A percentile compares a stretch with the other conserved stretches of the same genome.
phyloP scores from a whole-genome alignment of 78 protist genomes.

The Speleostelium caveatum region DNA sequence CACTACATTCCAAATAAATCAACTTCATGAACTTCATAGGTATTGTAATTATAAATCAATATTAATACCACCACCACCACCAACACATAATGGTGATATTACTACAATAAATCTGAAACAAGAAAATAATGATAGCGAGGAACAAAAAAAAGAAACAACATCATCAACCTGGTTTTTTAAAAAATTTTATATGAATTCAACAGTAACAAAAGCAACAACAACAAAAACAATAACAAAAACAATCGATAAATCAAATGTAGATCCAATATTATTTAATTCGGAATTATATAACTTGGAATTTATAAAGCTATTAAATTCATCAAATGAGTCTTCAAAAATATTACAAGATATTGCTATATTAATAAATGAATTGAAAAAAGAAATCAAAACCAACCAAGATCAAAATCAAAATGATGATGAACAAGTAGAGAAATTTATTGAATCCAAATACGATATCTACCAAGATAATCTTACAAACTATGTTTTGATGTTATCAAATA shows the following conservation, averaged over 20 bases:
- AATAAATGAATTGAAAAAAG: background rate
- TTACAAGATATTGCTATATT: background rate
- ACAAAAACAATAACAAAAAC: constrained; percentile 4
- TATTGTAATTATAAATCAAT: constrained; percentile 8
- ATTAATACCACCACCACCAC: background rate
- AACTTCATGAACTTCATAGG: constrained; percentile 37
- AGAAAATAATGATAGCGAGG: background rate
- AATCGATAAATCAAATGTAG: background rate
- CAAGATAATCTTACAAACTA: constrained; percentile 8
- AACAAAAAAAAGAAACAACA: background rate
- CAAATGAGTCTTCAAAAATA: background rate
- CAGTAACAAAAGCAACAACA: background rate
- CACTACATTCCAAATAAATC: constrained; percentile 54
- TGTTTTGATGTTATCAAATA: background rate
- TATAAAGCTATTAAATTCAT: constrained; percentile 8
- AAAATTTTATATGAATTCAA: background rate
- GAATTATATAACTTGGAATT: constrained; percentile 58
- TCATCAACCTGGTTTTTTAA: background rate
- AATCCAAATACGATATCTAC: background rate
- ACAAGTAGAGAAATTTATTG: constrained; percentile 16
- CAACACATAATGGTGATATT: no score
- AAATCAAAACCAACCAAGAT: background rate
- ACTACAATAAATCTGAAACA: background rate
- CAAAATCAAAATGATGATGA: background rate
- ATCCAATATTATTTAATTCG: no score